phyloP scores from a whole-genome alignment of 179 eudicot genomes.

The Spergularia azorica region DNA sequence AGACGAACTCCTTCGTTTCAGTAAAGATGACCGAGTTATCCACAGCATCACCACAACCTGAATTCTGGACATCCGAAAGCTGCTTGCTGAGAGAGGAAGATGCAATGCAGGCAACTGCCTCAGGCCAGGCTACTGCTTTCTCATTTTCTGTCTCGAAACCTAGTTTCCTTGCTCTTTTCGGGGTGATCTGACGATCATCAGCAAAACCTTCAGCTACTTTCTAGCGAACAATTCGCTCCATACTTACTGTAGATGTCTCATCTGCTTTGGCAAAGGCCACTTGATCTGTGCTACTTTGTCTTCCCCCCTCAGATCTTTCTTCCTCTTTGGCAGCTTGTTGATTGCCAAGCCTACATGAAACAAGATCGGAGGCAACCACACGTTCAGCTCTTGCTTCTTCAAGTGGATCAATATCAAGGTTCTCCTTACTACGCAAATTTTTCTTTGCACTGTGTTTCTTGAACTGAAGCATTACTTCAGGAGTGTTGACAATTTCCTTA shows the following conservation, averaged over 20 bases:
- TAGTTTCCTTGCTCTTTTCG: slow-evolving; percentile 78
- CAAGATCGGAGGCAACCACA: too few relatives aligned
- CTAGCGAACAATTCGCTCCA: not conserved
- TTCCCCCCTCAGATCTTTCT: too few relatives aligned
- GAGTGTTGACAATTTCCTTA: too few relatives aligned
- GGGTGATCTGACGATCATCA: slow-evolving; percentile 65
- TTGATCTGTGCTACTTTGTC: too few relatives aligned
- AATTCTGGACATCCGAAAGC: slow-evolving; percentile 42
- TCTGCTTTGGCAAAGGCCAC: too few relatives aligned
- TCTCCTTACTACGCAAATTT: too few relatives aligned
- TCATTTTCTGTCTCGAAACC: slow-evolving; percentile 67
- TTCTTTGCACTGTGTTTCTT: too few relatives aligned
- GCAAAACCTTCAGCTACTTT: slow-evolving; percentile 24
- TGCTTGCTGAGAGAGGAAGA: slow-evolving; percentile 39
- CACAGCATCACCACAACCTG: slow-evolving; percentile 49
- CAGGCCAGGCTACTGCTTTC: slow-evolving; percentile 43
- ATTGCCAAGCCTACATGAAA: not conserved
- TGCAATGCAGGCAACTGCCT: slow-evolving; percentile 63
- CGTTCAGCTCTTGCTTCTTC: too few relatives aligned
- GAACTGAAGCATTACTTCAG: too few relatives aligned
- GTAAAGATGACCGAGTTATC: slow-evolving; percentile 87
- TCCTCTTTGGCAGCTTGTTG: too few relatives aligned
- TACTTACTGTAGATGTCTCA: too few relatives aligned
- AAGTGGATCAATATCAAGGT: too few relatives aligned
- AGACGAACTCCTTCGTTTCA: slow-evolving; percentile 95